A percentile compares a stretch with the other conserved stretches of the same genome.
These are phyloP conservation scores for Zasmidium cellare DNA, from an alignment of 2,329 filamentous ascomycete genomes.

Conservation along the genomic window DNA sequence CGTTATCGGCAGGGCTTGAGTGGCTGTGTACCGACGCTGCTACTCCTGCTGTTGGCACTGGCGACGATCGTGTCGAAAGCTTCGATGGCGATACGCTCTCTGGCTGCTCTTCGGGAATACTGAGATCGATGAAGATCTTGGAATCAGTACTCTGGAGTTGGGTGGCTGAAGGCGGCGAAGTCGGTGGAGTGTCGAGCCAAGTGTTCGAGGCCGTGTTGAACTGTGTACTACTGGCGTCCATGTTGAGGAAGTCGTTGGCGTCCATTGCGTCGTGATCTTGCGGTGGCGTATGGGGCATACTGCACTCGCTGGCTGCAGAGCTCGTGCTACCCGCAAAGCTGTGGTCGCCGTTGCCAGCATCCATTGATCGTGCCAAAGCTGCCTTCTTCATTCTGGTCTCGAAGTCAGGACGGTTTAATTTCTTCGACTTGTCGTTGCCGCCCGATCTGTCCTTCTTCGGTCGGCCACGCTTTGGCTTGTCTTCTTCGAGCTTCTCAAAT, in stretches of 20 bases:
- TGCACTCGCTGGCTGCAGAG: constrained; percentile 31
- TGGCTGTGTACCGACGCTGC: constrained; percentile 16
- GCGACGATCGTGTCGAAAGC: constrained; percentile 24
- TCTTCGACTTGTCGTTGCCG: constrained; percentile 20
- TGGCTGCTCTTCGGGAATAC: constrained; percentile 16
- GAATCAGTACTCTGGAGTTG: constrained; percentile 13
- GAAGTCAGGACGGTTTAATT: constrained; percentile 50
- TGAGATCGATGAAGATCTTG: constrained; percentile 24
- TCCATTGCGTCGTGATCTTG: constrained; percentile 31
- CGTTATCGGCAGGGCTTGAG: constrained; percentile 20
- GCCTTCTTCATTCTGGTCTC: constrained; percentile 60
- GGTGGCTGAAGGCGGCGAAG: constrained; percentile 26
- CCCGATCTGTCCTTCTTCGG: constrained; percentile 58
- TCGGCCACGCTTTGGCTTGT: constrained; percentile 67
- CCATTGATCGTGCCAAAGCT: constrained; percentile 50
- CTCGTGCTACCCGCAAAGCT: constrained; percentile 24
- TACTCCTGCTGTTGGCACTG: constrained; percentile 12
- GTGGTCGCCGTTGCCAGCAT: constrained; percentile 19
- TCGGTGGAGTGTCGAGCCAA: constrained; percentile 35
- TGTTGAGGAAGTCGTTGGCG: constrained; percentile 30
- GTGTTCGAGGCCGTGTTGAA: constrained; percentile 22
- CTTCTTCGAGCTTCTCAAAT: constrained; percentile 51
- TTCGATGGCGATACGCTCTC: constrained; percentile 27
- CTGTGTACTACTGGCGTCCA: constrained; percentile 24
- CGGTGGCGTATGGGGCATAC: constrained; percentile 35